A percentile compares a stretch with the other conserved stretches of the same genome.
phyloP scores from a whole-genome alignment of 768 basidiomycete species.

The Pleurotus pulmonarius region DNA sequence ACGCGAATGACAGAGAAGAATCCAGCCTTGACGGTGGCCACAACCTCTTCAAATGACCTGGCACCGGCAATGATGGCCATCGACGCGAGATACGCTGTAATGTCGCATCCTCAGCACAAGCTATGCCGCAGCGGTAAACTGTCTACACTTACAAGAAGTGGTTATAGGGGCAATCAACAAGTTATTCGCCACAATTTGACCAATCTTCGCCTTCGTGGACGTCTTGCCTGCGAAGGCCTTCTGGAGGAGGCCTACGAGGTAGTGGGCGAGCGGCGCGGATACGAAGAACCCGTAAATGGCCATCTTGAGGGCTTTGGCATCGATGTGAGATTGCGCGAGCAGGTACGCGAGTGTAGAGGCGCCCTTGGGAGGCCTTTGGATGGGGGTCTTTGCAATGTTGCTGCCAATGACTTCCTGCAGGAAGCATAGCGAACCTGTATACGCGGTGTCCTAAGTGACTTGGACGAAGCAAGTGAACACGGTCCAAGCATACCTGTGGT shows the following conservation, averaged over 20 bases:
- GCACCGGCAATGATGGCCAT: slow-evolving; percentile 87
- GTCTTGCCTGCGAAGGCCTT: slow-evolving; percentile 75
- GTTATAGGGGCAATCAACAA: slow-evolving; percentile 76
- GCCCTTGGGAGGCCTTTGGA: slow-evolving; percentile 45
- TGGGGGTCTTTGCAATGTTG: slow-evolving; percentile 60
- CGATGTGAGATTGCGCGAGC: slow-evolving; percentile 55
- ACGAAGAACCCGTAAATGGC: slow-evolving; percentile 79
- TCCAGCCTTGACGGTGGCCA: slow-evolving; percentile 65
- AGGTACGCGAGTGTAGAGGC: slow-evolving; percentile 48
- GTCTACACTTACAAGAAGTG: slow-evolving; percentile 45
- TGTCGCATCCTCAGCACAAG: not conserved
- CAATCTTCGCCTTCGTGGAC: slow-evolving; percentile 57
- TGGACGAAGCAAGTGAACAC: not conserved
- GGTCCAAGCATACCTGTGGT: slow-evolving; percentile 45
- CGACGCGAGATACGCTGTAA: slow-evolving; percentile 64
- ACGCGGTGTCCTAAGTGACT: not conserved
- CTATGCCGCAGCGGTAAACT: not conserved
- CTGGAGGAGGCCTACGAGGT: slow-evolving; percentile 69
- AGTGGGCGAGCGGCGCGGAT: slow-evolving; percentile 78
- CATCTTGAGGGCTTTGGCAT: slow-evolving; percentile 78
- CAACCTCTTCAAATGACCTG: slow-evolving; percentile 56
- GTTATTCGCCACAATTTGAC: slow-evolving; percentile 74
- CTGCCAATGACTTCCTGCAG: slow-evolving; percentile 82
- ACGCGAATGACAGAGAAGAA: slow-evolving; percentile 76
- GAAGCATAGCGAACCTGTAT: slow-evolving; percentile 50